Conservation (phyloP, 768 basidiomycete species). For the Tubosaeta sp. region DNA sequence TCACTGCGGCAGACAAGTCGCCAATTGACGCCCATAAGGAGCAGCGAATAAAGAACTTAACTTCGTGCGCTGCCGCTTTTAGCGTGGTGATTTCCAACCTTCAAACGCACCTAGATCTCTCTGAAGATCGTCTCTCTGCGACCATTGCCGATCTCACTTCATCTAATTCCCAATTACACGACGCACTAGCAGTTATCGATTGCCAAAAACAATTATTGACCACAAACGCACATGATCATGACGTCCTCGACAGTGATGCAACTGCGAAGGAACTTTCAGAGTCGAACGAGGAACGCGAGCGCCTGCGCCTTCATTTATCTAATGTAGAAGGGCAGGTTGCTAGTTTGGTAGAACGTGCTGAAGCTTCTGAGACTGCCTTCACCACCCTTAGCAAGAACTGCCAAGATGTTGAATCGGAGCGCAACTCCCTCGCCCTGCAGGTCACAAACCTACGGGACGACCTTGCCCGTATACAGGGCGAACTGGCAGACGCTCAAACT, state of each 20-base stretch:
- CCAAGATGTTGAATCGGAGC: constrained; percentile 59
- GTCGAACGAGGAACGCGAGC: constrained; percentile 19
- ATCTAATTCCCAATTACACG: constrained; percentile 14
- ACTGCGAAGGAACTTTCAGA: constrained; percentile 35
- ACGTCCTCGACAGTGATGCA: constrained; percentile 26
- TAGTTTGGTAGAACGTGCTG: constrained; percentile 31
- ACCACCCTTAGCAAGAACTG: constrained; percentile 42
- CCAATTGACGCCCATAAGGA: constrained; percentile 5
- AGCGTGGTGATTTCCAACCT: constrained; percentile 39
- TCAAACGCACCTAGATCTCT: constrained; percentile 26
- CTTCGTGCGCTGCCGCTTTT: constrained; percentile 33
- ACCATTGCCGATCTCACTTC: constrained; percentile 11
- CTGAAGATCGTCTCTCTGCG: constrained; percentile 11
- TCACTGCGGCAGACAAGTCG: constrained; percentile 1
- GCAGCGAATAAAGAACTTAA: constrained; percentile 27
- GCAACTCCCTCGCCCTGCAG: constrained; percentile 62
- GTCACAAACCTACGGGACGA: constrained; percentile 61
- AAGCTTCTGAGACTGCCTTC: constrained; percentile 34
- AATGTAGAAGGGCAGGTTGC: constrained; percentile 33
- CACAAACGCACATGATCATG: constrained; percentile 20
- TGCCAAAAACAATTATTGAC: constrained; percentile 13
- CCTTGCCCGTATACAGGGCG: constrained; percentile 47
- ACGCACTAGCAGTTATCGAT: constrained; percentile 16
- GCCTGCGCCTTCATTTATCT: constrained; percentile 29
- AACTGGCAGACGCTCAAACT: constrained; percentile 51